Evolutionary conservation across 306 rosid species (phyloP).

Genomic region (Rosa multiflora): DNA sequence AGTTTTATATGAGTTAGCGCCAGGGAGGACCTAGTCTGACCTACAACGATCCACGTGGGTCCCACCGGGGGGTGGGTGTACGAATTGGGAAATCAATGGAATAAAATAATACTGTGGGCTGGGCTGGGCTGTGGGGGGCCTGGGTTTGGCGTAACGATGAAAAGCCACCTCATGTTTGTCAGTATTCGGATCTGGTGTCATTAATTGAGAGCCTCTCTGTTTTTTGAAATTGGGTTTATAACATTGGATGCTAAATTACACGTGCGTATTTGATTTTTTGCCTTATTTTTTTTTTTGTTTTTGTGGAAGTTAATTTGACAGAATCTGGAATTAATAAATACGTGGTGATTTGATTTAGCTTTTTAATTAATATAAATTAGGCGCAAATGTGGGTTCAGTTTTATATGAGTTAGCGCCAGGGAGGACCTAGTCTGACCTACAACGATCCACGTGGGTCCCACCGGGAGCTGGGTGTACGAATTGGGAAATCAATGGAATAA

Average conservation of each 20-base stretch:
- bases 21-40: slow-evolving; percentile 12
- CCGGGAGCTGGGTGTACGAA: neutral
- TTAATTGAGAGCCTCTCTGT: neutral
- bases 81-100: neutral
- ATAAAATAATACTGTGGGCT: neutral
- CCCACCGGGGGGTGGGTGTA: neutral
- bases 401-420: neutral
- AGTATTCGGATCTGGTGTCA: neutral
- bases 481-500: neutral
- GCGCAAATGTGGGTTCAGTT: neutral
- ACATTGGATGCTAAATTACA: neutral
- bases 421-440: slow-evolving; percentile 9
- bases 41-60: slow-evolving; percentile 16
- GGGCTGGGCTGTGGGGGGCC: neutral
- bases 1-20: neutral
- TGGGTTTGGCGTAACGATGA: neutral
- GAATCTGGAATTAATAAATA: neutral
- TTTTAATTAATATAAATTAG: neutral
- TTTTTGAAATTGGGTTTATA: too few relatives aligned
- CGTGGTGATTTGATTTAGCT: neutral
- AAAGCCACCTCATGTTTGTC: slow-evolving; percentile 24
- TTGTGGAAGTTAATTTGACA: neutral
- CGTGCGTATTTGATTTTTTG: too few relatives aligned
- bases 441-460: slow-evolving; percentile 17
- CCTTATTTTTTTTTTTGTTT: too few relatives aligned